phyloP scores from a whole-genome alignment of 2,329 filamentous ascomycete genomes.

The Zelopaecilomyces penicillatus region DNA sequence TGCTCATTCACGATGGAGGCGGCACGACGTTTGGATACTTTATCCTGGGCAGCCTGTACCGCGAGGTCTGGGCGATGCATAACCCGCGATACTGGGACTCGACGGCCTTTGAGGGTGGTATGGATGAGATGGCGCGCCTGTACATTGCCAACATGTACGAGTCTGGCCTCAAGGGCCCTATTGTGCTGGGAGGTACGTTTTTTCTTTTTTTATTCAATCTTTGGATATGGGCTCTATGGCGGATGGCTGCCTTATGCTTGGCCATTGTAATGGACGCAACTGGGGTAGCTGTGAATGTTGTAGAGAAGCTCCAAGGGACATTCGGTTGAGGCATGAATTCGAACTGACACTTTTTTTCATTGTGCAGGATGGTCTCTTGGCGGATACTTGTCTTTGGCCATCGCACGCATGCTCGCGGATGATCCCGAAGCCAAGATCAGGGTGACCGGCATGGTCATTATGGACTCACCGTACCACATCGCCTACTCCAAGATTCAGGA shows the following conservation, averaged over 20 bases:
- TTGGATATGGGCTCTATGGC: background rate
- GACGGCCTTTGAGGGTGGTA: constrained; percentile 17
- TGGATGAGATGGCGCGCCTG: constrained; percentile 21
- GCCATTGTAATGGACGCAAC: background rate
- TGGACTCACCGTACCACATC: constrained; percentile 21
- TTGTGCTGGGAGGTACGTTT: constrained; percentile 20
- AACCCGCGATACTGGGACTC: constrained; percentile 19
- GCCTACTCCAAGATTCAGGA: constrained; percentile 11
- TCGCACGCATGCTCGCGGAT: constrained; percentile 17
- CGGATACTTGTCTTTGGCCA: constrained; percentile 18
- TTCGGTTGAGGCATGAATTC: too few species aligned
- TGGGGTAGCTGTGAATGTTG: background rate
- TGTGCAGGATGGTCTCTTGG: constrained; percentile 22
- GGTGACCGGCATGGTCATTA: constrained; percentile 19
- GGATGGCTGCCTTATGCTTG: too few species aligned
- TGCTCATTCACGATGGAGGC: constrained; percentile 23
- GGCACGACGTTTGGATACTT: constrained; percentile 24
- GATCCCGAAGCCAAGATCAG: constrained; percentile 14
- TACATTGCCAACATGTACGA: constrained; percentile 17
- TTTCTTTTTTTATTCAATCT: background rate
- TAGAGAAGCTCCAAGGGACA: background rate
- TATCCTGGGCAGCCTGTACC: constrained; percentile 17
- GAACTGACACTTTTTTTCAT: background rate
- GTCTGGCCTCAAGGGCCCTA: constrained; percentile 16
- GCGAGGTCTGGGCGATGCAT: constrained; percentile 24